Conservation (phyloP, 306 rosid genomes). For the Acmispon strigosus region DNA sequence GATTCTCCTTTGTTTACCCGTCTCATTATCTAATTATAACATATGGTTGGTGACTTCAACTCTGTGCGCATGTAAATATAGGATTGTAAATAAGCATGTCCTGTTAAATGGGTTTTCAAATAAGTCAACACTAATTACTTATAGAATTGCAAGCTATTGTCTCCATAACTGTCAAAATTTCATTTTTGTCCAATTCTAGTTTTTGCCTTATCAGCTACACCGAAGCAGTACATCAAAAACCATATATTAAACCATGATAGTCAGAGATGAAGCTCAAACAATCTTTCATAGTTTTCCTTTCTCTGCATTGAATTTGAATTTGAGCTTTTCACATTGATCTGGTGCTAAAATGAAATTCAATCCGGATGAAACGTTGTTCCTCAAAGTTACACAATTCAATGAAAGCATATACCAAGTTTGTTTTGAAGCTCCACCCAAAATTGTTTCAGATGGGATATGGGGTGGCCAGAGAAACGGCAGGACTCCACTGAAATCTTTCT, state of each 20-base stretch:
- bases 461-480: background rate
- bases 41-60: background rate
- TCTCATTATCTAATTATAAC: background rate
- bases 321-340: no score
- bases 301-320: background rate
- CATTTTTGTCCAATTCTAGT: background rate
- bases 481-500: conserved; percentile 26
- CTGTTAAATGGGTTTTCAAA: background rate
- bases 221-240: background rate
- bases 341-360: background rate
- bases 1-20: background rate
- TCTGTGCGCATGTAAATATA: background rate
- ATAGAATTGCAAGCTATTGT: background rate
- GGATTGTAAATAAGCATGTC: background rate
- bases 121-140: background rate
- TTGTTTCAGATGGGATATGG: conserved; percentile 39
- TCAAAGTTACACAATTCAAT: background rate
- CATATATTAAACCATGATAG: no score
- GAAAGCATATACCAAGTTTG: background rate
- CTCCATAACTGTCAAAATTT: background rate
- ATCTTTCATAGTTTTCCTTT: background rate
- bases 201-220: background rate
- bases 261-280: no score
- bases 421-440: conserved; percentile 16
- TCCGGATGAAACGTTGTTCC: background rate